Evolutionary conservation across 495 filamentous ascomycete genomes (phyloP), one percentile per base, ranked within the genome.

Genomic region (Penicillium coffeae): DNA sequence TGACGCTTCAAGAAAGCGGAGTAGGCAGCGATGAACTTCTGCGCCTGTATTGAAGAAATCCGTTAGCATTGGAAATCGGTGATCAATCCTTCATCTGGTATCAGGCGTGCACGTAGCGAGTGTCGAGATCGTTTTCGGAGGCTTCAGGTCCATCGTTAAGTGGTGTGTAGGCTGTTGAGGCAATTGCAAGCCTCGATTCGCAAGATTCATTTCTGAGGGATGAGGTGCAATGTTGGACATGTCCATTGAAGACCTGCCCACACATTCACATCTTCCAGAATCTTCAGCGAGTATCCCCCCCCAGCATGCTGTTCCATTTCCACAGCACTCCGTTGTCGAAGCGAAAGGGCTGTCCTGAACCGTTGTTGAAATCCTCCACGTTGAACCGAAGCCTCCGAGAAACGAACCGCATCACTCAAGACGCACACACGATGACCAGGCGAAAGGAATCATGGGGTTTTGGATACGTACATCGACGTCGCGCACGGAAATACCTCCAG

Each of bases 1-100:
- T 96, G 92, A 66, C 92, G 84, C 86, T 97, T 97, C 81, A 97
- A 74, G 83, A 97, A 97, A 72, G 85, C 89, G 61, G 90, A 85
- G 74, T 97, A 97, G 72, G 89, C 86, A 52, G 79, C 72, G 73
- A 96, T 92, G 79, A 96, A 96, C 79, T 96, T 92, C 69, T 92
- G 87, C 68, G 90, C 87, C 86, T 87, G 64, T 71, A 59, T 21
- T 19, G 30, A 14, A 47, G 34, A 54, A 54, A 38, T 51, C 47
- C 19, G 54, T 69, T 60, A 64, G 58, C 62, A 56, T 60, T 50
- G 46, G 52, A n/a, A n/a, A n/a, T n/a, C n/a, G n/a, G n/a, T n/a
- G n/a, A n/a, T n/a, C n/a, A n/a, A n/a, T n/a, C n/a, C n/a, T n/a
- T n/a, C n/a, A n/a, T n/a, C n/a, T n/a, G n/a, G n/a, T n/a, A n/a